Evolutionary conservation across 345 rosid species (phyloP).

Genomic region (Rubroshorea leprosula): DNA sequence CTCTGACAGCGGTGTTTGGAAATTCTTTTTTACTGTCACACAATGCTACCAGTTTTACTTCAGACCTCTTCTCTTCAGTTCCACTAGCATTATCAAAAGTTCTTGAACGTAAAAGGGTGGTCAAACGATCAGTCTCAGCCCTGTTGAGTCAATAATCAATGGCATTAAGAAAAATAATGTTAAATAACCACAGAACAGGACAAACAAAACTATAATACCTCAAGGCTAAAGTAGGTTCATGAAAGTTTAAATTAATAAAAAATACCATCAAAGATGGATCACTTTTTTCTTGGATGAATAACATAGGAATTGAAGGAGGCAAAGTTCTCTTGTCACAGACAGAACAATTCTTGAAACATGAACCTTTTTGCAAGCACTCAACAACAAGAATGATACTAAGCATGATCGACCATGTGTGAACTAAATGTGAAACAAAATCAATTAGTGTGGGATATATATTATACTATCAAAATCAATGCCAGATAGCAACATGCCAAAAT

Average conservation of each 20-base stretch:
- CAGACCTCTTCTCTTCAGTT: conserved; percentile 39
- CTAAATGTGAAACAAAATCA: not conserved
- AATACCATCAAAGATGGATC: not conserved
- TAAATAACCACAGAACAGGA: not conserved
- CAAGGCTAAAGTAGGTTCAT: not conserved
- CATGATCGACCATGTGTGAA: not conserved
- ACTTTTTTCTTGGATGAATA: not conserved
- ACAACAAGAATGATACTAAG: not conserved
- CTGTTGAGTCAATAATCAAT: conserved; percentile 32
- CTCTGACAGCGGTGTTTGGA: conserved; percentile 28
- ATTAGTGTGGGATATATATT: too few species aligned
- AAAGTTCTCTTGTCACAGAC: not conserved
- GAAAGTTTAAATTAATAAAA: not conserved
- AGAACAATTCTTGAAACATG: not conserved
- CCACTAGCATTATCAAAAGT: conserved; percentile 35
- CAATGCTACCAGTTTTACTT: conserved; percentile 25
- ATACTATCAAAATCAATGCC: not conserved
- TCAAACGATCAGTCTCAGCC: conserved; percentile 78
- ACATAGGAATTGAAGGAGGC: not conserved
- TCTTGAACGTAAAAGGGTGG: conserved; percentile 61
- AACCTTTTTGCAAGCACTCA: not conserved
- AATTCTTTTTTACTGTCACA: conserved; percentile 28
- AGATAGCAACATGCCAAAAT: not conserved
- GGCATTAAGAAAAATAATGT: not conserved
- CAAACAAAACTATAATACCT: not conserved